These are phyloP conservation scores for Ceriops zippeliana DNA, from an alignment of 345 rosid genomes.

Conservation along the genomic window DNA sequence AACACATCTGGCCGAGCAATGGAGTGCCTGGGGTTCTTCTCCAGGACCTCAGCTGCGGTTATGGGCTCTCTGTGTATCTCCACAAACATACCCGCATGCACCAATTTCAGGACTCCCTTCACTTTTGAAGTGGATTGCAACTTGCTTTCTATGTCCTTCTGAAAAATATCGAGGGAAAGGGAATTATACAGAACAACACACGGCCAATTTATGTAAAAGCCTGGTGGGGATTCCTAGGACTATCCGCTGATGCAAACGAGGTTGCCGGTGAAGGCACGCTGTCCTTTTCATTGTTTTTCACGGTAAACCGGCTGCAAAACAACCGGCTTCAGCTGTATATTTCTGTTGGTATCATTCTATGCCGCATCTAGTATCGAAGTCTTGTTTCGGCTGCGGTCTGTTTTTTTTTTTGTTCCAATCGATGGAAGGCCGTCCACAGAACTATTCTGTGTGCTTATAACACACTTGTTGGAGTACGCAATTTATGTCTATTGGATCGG, in stretches of 20 bases:
- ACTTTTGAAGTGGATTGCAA: slow-evolving; percentile 8
- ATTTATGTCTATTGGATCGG: no score
- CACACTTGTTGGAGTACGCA: no score
- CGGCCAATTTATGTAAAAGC: not conserved
- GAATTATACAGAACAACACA: no score
- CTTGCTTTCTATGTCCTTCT: not conserved
- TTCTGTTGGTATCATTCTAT: not conserved
- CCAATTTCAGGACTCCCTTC: slow-evolving; percentile 34
- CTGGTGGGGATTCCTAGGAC: not conserved
- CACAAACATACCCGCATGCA: slow-evolving; percentile 36
- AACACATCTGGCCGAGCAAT: slow-evolving; percentile 46
- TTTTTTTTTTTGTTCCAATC: no score
- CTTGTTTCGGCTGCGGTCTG: not conserved
- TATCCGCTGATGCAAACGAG: no score
- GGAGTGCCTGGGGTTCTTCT: slow-evolving; percentile 47
- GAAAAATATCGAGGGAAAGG: no score
- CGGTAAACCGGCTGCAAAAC: not conserved
- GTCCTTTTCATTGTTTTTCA: slow-evolving; percentile 9
- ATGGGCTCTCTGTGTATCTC: slow-evolving; percentile 35
- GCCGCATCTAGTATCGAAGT: not conserved
- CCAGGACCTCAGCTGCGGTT: slow-evolving; percentile 39
- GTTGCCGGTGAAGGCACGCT: not conserved
- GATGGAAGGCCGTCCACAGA: no score
- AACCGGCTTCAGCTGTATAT: not conserved
- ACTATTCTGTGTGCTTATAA: no score